phyloP scores from a whole-genome alignment of 495 filamentous ascomycete species.

The Penicillium waksmanii region DNA sequence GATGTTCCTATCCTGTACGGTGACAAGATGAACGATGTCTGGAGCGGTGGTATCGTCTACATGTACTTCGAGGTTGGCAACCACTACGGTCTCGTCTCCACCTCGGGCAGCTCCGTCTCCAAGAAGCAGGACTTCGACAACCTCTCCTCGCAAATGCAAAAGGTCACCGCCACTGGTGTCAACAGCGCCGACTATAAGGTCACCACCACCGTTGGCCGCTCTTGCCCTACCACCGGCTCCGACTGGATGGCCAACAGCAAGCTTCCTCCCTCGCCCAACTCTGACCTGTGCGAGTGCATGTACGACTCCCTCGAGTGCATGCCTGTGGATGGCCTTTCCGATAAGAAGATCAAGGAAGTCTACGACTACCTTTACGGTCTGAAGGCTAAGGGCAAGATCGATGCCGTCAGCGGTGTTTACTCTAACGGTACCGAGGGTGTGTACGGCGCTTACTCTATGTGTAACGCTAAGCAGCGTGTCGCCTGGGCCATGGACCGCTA shows the following conservation, averaged over 20 bases:
- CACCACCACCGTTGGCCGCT: conserved; percentile 68
- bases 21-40: conserved; percentile 77
- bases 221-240: conserved; percentile 69
- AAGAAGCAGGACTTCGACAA: conserved; percentile 74
- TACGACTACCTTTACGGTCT: conserved; percentile 76
- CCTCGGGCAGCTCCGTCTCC: conserved; percentile 57
- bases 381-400: conserved; percentile 17
- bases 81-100: conserved; percentile 81
- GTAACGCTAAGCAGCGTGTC: conserved; percentile 74
- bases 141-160: conserved; percentile 71
- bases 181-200: conserved; percentile 65
- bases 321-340: conserved; percentile 55
- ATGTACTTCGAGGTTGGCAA: conserved; percentile 96
- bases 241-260: conserved; percentile 70
- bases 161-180: conserved; percentile 66
- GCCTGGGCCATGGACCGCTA: conserved; percentile 83
- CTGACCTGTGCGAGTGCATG: conserved; percentile 85
- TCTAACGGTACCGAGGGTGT: conserved; percentile 68
- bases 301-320: conserved; percentile 70
- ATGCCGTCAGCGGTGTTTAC: conserved; percentile 70
- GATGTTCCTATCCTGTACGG: conserved; percentile 86
- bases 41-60: conserved; percentile 96
- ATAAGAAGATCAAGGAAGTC: conserved; percentile 61
- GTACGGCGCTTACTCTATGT: conserved; percentile 93
- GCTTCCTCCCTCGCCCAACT: conserved; percentile 86